Conservation (phyloP, 2,329 filamentous ascomycete genomes). For the Phyllosticta paracitricarpa region DNA sequence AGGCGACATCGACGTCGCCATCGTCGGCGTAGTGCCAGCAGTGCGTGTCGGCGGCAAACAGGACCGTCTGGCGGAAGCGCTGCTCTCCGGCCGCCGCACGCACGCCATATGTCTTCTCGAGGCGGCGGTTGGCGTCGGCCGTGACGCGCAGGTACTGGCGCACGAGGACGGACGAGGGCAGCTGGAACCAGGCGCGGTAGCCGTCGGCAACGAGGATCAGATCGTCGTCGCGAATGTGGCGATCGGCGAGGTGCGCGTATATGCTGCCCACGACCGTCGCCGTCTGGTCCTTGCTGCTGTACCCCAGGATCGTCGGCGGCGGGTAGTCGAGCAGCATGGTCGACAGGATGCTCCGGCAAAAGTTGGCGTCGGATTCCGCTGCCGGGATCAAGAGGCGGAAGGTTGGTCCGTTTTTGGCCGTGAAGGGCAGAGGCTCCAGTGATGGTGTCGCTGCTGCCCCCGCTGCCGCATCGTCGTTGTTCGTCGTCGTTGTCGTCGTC, state of each 20-base stretch:
- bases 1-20: slow-evolving; percentile 36
- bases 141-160: slow-evolving; percentile 49
- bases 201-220: slow-evolving; percentile 55
- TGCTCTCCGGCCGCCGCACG: slow-evolving; percentile 14
- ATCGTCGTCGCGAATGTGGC: slow-evolving; percentile 46
- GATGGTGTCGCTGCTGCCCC: not conserved
- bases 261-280: slow-evolving; percentile 29
- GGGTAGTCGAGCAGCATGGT: slow-evolving; percentile 51
- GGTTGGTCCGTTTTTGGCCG: slow-evolving; percentile 5
- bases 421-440: slow-evolving; percentile 16
- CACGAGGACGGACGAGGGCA: slow-evolving; percentile 54
- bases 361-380: slow-evolving; percentile 36
- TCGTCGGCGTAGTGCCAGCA: slow-evolving; percentile 36
- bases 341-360: slow-evolving; percentile 49
- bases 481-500: not conserved
- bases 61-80: slow-evolving; percentile 40
- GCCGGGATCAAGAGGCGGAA: slow-evolving; percentile 49
- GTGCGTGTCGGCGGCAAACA: slow-evolving; percentile 47
- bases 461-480: not conserved
- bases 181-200: slow-evolving; percentile 55
- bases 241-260: slow-evolving; percentile 38
- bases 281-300: slow-evolving; percentile 32
- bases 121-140: slow-evolving; percentile 42
- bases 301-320: slow-evolving; percentile 44
- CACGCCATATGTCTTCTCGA: slow-evolving; percentile 41